Base-by-base conservation (phyloP, 1,284 basidiomycete species). In the Apiotrichum laibachii region DNA sequence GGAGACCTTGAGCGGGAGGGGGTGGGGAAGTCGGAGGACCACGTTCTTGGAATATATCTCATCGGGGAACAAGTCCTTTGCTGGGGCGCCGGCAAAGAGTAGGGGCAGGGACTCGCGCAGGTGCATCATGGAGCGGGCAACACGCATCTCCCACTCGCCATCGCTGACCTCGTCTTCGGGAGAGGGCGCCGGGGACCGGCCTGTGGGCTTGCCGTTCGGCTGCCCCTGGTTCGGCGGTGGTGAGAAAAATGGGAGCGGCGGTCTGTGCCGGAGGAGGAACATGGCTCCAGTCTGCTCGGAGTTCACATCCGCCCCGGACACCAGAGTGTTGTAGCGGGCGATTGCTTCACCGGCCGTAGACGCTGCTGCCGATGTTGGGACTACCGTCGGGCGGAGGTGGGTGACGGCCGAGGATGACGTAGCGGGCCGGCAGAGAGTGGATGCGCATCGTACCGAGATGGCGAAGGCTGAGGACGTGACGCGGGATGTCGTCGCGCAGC, bases 101-200 rank as follows among this genome's bases (percentile, higher is more conserved):
- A 65, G 61, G 7, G 78, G 77, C 5, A 80, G 62, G 6, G 77
- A 70, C 16, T 75, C 71, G 57, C 72, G 69, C 0, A 80, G 72
- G 58, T 80, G 78, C 2, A 77, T 59, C 69, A 77, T 74, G 18
- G 68, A 76, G 53, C 70, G 66, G 11, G 70, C 77, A 26, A 76
- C 75, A 55, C 77, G 58, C 50, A 78, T 69, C 57, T 77, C 75
- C 75, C 75, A 78, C 59, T 78, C 77, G 22, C 66, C 56, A 60
- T 78, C 77, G 55, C 70, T 68, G n/a, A 78, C 74, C 56, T 71
- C 69, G 40, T 66, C 69, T 49, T 77, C 73, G 19, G 67, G 67
- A 10, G 59, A 57, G 21, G 64, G 60, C 19, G 45, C 49, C 22
- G 59, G 56, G 33, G n/a, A 39, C 11, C 44, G 47, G 15, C 56